These are phyloP conservation scores for Sporothrix pseudoabietina DNA, from an alignment of 2,329 filamentous ascomycete genomes.

Conservation along the genomic window DNA sequence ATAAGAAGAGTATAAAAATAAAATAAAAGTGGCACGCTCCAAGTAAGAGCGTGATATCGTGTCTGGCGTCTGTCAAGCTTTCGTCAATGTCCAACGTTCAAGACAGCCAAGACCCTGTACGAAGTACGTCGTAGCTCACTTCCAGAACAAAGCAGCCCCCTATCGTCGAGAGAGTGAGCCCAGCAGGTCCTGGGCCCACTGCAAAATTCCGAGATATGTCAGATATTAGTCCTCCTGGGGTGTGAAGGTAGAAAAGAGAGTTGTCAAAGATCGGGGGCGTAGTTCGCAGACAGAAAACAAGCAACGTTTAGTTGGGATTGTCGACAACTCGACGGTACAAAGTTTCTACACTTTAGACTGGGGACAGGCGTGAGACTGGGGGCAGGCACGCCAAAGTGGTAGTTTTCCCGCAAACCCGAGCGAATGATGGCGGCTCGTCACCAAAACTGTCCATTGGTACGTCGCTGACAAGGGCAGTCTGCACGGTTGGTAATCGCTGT, in stretches of 20 bases:
- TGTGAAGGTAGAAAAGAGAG: not conserved
- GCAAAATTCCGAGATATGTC: not conserved
- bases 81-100: not conserved
- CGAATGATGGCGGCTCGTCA: not conserved
- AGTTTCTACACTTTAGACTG: not conserved
- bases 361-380: not conserved
- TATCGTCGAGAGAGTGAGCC: not conserved
- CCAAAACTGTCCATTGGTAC: not conserved
- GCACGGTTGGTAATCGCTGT: not conserved
- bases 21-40: not conserved
- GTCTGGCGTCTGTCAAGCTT: not conserved
- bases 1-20: not conserved
- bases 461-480: not conserved
- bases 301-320: not conserved
- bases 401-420: not conserved
- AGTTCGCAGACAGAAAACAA: not conserved
- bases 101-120: not conserved
- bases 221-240: not conserved
- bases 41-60: not conserved
- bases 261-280: not conserved
- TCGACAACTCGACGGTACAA: not conserved
- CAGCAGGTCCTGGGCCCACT: not conserved
- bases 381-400: not conserved
- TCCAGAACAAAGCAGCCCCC: not conserved
- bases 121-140: not conserved